Evolutionary conservation across 2,329 filamentous ascomycete species (phyloP).

Genomic region (Penicillium sp.): DNA sequence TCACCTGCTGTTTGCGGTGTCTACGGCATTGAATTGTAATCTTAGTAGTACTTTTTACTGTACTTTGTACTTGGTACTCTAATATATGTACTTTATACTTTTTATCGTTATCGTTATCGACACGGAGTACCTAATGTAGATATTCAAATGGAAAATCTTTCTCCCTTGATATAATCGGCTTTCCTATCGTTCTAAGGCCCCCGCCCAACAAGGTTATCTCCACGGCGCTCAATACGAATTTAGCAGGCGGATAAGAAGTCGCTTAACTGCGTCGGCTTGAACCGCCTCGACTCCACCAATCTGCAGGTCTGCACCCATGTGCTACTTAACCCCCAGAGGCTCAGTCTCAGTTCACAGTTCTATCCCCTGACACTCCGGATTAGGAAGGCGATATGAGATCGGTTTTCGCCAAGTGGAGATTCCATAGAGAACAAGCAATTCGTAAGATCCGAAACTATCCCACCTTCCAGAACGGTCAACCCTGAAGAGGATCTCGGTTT

Average conservation of each 20-base stretch:
- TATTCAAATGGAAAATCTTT: background rate
- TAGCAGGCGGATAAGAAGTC: constrained; percentile 11
- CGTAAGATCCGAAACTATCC: constrained; percentile 19
- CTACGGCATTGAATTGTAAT: no score
- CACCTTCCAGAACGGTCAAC: constrained; percentile 26
- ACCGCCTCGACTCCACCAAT: background rate
- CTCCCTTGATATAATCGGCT: background rate
- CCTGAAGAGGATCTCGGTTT: constrained; percentile 18
- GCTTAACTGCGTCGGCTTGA: constrained; percentile 2
- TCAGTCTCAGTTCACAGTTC: background rate
- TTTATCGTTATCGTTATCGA: no score
- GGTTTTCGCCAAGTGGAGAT: constrained; percentile 14
- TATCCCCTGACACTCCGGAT: constrained; percentile 15
- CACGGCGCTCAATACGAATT: constrained; percentile 8
- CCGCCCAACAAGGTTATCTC: constrained; percentile 14
- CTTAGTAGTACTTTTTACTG: no score
- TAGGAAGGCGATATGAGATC: constrained; percentile 21
- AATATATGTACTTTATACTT: no score
- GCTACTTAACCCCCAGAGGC: constrained; percentile 7
- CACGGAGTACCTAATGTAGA: background rate
- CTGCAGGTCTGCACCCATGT: background rate
- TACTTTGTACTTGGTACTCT: no score
- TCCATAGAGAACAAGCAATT: constrained; percentile 19
- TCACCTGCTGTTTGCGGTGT: background rate
- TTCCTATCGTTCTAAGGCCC: background rate